Base-by-base conservation (phyloP, 2,329 filamentous ascomycete species). In the Cladosporium sp. region DNA sequence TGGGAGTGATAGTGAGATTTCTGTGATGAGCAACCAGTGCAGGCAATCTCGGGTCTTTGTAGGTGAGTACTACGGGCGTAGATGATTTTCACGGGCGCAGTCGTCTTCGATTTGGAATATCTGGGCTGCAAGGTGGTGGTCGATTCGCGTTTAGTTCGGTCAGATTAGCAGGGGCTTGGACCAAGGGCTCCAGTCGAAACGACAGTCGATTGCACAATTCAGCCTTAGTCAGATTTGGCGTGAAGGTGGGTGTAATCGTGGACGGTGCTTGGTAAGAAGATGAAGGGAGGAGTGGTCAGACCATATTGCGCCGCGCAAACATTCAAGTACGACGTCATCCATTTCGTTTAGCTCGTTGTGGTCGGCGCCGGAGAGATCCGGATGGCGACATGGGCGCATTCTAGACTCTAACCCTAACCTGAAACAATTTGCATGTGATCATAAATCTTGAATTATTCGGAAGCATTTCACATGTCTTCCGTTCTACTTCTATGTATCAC, bases 321-420 rank as follows among this genome's bases (percentile, higher is more conserved):
- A 48, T 49, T 59, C 26, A 59, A 59, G 30, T 49, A 36, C 34
- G 36, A 59, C 57, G 57, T 59, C 57, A 59, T 59, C n/a, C 14
- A 39, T 11, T 21, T 57, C 54, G 53, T 32, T 57, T 57, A 36
- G 54, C 28, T 6, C 6, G 6, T 6, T 43, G 36, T 10, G n/a
- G 36, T 43, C 36, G 36, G n/a, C 39, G n/a, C 39, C 39, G 39
- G 39, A 46, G n/a, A 21, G n/a, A 2, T 46, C 39, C 39, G 39
- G 39, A 46, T 46, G 39, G 39, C 39, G 39, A 46, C 39, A 46
- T 23, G 21, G 21, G 8, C 21, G 5, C 39, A 4, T 7, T 23
- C 36, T 23, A 46, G 39, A 5, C 39, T 46, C 39, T 46, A 46
- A 46, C 39, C 39, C 39, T 46, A 46, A 21, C 1, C 39, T 46